phyloP scores from a whole-genome alignment of 2,329 filamentous ascomycete species.

The Aspergillus flavus region DNA sequence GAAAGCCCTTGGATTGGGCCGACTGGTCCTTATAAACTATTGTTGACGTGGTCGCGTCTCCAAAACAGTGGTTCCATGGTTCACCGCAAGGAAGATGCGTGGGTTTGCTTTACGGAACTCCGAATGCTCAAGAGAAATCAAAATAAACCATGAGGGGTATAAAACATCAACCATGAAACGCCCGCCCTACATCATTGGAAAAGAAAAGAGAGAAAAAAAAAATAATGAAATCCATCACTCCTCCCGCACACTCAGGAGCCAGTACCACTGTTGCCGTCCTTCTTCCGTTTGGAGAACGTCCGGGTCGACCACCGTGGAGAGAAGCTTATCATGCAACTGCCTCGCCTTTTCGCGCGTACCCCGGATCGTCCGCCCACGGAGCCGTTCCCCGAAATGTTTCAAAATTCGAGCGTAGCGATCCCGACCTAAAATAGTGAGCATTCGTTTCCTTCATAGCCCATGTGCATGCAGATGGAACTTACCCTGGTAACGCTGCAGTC shows the following conservation, averaged over 20 bases:
- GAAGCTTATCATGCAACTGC: conserved; percentile 13
- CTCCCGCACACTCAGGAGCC: conserved; percentile 24
- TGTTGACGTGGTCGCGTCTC: conserved; percentile 11
- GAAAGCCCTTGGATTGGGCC: neutral
- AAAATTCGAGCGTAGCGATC: conserved; percentile 32
- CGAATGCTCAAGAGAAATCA: neutral
- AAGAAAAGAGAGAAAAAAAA: neutral
- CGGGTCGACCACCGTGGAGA: conserved; percentile 1
- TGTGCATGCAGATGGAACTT: neutral
- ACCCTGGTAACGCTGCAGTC: conserved; percentile 27
- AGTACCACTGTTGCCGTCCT: conserved; percentile 23
- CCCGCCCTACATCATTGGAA: neutral
- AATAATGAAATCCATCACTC: neutral
- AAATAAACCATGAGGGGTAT: neutral
- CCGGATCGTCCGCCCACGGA: conserved; percentile 18
- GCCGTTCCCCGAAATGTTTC: conserved; percentile 14
- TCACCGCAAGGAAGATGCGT: conserved; percentile 10
- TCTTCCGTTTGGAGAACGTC: conserved; percentile 19
- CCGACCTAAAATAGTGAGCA: conserved; percentile 10
- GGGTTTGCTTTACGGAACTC: neutral
- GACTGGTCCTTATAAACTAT: neutral
- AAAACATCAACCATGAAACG: neutral
- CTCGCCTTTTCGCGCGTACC: conserved; percentile 24
- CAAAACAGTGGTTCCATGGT: conserved; percentile 30
- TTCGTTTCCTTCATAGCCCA: neutral